phyloP scores from a whole-genome alignment of 2,329 filamentous ascomycete genomes.

The Calonectria fujianensis region DNA sequence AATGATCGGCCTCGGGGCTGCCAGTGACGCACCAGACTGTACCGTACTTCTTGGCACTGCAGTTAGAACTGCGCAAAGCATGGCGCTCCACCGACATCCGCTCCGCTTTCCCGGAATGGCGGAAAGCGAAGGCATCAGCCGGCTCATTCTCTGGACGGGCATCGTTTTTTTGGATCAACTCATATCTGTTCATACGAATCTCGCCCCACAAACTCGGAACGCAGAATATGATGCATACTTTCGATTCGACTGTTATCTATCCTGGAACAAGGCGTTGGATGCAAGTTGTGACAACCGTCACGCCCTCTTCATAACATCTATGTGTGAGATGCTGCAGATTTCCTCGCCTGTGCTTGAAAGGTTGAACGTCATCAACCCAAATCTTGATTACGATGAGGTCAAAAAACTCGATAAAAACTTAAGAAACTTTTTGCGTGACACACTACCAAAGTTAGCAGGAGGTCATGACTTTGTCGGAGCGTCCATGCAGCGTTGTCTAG shows the following conservation, averaged over 20 bases:
- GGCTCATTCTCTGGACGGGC: not conserved
- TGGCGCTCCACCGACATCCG: not conserved
- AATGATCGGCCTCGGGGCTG: not conserved
- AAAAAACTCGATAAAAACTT: not conserved
- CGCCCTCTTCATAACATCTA: not conserved
- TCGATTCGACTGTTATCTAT: not conserved
- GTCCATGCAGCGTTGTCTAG: not conserved
- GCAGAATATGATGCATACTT: not conserved
- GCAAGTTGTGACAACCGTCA: not conserved
- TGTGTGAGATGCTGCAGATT: not conserved
- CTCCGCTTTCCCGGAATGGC: not conserved
- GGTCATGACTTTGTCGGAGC: too few relatives aligned
- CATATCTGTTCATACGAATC: not conserved
- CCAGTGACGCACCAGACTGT: not conserved
- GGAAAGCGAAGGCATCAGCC: not conserved
- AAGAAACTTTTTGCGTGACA: not conserved
- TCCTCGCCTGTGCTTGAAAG: not conserved
- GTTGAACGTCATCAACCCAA: not conserved
- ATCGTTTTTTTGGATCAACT: conserved; percentile 8
- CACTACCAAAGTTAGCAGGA: not conserved
- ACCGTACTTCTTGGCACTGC: not conserved
- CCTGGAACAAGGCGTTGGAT: not conserved
- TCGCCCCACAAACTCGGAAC: not conserved
- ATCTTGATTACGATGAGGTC: not conserved
- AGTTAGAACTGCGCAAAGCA: not conserved